Base-by-base conservation (phyloP, 208 protist genomes). In the Phytomonas sp. region DNA sequence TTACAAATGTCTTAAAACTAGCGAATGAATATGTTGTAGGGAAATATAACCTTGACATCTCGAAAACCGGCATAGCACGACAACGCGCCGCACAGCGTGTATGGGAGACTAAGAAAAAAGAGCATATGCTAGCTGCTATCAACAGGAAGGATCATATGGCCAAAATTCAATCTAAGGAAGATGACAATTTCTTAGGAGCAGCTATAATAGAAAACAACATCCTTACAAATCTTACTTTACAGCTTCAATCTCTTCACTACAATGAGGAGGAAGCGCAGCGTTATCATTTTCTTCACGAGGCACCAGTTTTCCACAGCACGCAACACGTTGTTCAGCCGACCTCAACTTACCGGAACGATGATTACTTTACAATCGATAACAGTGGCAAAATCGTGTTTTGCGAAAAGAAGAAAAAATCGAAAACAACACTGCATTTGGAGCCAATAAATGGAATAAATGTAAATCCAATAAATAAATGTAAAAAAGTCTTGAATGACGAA, bases 361-460 rank as follows among this genome's bases (percentile, higher is more conserved):
- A 71, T 13, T 90, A 71, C 63, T 94, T 92, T 64, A 82, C 82
- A 6, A 20, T 92, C 17, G 89, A 91, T 34, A 78, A 80, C 5
- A 68, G 77, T 15, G 89, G 89, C 0, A 68, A 79, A 20, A 51
- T 92, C 17, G 68, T 83, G 20, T 82, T 78, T 36, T 76, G 71
- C 62, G 37, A 72, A 28, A 67, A 60, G 51, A 32, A 60, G 31
- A 63, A 26, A 26, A 23, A 26, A 26, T 29, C 26, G 29, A 34
- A 40, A 8, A 40, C 6, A 62, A 37, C 43, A 37, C 1, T 15
- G 20, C 6, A 31, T 37, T 26, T 40, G 43, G 59, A n/a, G 23
- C 31, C 0, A 6, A 40, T 56, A 56, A 56, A 56, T 56, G 20
- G 46, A 26, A 26, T 56, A 56, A 26, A 56, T 56, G 9, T 26